Conservation (phyloP, 2,329 filamentous ascomycete genomes). For the Apiospora koreana region DNA sequence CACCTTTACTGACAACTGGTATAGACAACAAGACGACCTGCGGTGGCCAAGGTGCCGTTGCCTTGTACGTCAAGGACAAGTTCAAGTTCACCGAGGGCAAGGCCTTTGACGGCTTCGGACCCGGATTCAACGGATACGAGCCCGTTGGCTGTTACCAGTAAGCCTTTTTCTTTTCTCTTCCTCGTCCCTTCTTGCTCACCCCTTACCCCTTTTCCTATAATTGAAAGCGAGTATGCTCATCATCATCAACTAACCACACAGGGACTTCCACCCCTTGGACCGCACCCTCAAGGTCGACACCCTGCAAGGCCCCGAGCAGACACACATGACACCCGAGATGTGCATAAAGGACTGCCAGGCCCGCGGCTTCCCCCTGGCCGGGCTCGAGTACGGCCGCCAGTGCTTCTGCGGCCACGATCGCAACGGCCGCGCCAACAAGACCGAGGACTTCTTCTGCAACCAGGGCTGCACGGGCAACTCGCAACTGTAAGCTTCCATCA, state of each 20-base stretch:
- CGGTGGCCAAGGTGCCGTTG: neutral
- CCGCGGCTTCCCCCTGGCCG: conserved; percentile 23
- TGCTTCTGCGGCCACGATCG: conserved; percentile 28
- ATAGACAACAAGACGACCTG: neutral
- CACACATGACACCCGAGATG: conserved; percentile 27
- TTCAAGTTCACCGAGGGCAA: conserved; percentile 1
- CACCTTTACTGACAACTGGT: neutral
- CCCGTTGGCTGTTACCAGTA: neutral
- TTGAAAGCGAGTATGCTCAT: neutral
- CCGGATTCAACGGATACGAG: neutral
- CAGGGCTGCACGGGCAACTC: neutral
- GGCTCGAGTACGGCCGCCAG: conserved; percentile 27
- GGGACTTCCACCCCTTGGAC: neutral
- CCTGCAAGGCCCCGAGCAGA: neutral
- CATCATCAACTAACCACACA: neutral
- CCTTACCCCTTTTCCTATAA: neutral
- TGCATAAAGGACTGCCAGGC: conserved; percentile 23
- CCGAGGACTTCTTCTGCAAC: neutral
- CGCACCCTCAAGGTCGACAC: neutral
- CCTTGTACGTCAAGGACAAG: neutral
- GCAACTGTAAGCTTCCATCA: neutral
- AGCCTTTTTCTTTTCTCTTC: neutral
- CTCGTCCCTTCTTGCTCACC: too few relatives aligned
- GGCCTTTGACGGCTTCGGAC: neutral
- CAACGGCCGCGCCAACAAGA: neutral